A percentile compares a stretch with the other conserved stretches of the same genome.
These are phyloP conservation scores for Rutidosis leptorrhynchoides DNA, from an alignment of 129 eudicot species.

Conservation along the genomic window DNA sequence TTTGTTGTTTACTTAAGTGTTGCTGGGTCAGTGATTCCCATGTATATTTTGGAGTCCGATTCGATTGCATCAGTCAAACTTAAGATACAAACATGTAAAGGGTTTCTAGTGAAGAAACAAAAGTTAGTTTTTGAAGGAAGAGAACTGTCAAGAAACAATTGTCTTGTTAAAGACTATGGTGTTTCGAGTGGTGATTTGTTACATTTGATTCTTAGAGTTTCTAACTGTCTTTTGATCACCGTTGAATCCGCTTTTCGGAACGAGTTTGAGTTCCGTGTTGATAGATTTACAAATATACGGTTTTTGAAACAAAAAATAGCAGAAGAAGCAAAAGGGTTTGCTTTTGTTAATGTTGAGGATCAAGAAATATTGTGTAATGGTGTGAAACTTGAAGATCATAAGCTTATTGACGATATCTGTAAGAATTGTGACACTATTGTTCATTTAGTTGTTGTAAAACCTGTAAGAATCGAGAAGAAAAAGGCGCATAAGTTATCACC, in stretches of 20 bases:
- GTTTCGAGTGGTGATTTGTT: slow-evolving; percentile 53
- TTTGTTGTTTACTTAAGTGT: slow-evolving; percentile 47
- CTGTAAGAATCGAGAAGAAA: slow-evolving; percentile 40
- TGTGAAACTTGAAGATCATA: slow-evolving; percentile 66
- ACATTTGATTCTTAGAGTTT: slow-evolving; percentile 56
- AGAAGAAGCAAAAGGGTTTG: slow-evolving; percentile 49
- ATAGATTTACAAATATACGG: slow-evolving; percentile 45
- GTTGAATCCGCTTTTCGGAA: slow-evolving; percentile 49
- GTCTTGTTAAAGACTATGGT: slow-evolving; percentile 69
- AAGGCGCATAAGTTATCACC: slow-evolving; percentile 27
- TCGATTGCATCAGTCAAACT: slow-evolving; percentile 72
- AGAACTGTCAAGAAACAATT: slow-evolving; percentile 52
- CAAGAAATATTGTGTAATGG: slow-evolving; percentile 59
- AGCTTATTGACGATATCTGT: slow-evolving; percentile 50
- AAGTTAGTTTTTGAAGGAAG: slow-evolving; percentile 62
- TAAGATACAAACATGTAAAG: slow-evolving; percentile 74
- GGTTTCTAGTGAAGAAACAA: slow-evolving; percentile 68
- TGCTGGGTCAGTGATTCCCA: slow-evolving; percentile 66
- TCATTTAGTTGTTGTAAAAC: slow-evolving; percentile 59
- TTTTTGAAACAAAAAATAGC: slow-evolving; percentile 55
- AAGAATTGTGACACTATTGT: slow-evolving; percentile 41
- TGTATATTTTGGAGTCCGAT: slow-evolving; percentile 75
- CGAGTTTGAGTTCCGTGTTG: slow-evolving; percentile 56
- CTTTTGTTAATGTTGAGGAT: slow-evolving; percentile 40
- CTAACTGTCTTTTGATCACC: slow-evolving; percentile 54